Evolutionary conservation across 2,329 filamentous ascomycete genomes (phyloP).

Genomic region (Fusarium pseudocircinatum): DNA sequence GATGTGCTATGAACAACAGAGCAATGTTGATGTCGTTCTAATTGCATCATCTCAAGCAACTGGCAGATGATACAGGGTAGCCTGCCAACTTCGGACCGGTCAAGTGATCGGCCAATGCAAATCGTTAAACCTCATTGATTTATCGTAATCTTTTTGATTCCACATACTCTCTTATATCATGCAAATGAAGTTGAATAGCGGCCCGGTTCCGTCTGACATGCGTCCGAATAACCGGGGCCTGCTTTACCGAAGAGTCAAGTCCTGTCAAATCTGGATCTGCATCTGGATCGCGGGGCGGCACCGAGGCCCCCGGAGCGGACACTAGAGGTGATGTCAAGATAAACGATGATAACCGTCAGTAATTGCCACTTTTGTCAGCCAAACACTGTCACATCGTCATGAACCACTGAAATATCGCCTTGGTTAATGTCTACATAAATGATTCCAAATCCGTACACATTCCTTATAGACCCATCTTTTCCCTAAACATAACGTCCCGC

Average conservation of each 20-base stretch:
- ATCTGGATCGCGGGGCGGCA: conserved; percentile 19
- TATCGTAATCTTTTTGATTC: background rate
- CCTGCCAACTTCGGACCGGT: background rate
- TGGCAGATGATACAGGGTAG: background rate
- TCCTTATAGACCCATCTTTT: conserved; percentile 1
- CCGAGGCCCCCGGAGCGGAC: conserved; percentile 19
- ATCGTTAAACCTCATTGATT: background rate
- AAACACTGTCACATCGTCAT: background rate
- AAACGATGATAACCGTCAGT: conserved; percentile 16
- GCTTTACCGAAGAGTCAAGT: background rate
- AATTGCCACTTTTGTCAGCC: conserved; percentile 38
- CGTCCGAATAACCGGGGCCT: conserved; percentile 18
- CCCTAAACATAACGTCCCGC: conserved; percentile 15
- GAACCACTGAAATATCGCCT: background rate
- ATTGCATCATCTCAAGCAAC: background rate
- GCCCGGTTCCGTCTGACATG: conserved; percentile 28
- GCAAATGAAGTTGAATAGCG: conserved; percentile 2
- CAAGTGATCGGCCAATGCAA: background rate
- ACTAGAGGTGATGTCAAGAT: conserved; percentile 37
- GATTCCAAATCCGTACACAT: conserved; percentile 18
- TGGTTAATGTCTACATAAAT: background rate
- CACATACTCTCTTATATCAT: background rate
- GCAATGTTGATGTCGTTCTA: background rate
- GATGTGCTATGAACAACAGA: background rate
- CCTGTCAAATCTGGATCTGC: background rate